These are phyloP conservation scores for Rhipidocladum racemiflorum DNA, from an alignment of 176 grass and related monocot genomes.

Conservation along the genomic window DNA sequence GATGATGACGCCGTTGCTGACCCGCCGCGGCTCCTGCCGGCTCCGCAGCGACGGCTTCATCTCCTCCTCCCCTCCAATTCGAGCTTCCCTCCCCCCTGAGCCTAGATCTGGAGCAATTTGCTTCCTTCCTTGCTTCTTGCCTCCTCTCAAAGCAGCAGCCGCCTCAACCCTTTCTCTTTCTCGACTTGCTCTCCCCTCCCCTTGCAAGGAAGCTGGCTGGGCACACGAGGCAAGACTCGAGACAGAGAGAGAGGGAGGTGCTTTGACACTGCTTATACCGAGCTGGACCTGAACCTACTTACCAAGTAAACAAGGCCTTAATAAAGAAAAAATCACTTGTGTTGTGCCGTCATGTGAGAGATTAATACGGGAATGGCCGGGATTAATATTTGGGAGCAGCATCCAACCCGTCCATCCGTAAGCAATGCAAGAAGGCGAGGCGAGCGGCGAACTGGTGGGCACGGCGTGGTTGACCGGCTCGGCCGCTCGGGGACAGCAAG, in stretches of 20 bases:
- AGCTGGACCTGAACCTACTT: conserved; percentile 19
- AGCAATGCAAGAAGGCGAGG: not conserved
- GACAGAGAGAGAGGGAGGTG: not conserved
- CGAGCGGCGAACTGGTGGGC: not conserved
- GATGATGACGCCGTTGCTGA: conserved; percentile 66
- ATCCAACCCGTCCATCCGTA: not conserved
- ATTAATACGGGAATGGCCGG: not conserved
- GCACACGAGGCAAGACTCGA: conserved; percentile 27
- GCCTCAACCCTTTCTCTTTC: too few relatives aligned
- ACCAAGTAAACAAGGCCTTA: not conserved
- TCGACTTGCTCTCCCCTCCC: not conserved
- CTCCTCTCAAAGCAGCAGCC: not conserved
- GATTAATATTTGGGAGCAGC: not conserved
- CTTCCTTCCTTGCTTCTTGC: not conserved
- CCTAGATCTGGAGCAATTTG: conserved; percentile 33
- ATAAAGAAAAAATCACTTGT: not conserved
- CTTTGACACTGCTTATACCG: not conserved
- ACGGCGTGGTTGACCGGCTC: conserved; percentile 8
- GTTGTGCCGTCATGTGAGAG: not conserved
- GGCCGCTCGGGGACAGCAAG: not conserved
- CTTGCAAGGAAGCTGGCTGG: not conserved
- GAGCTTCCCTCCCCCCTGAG: not conserved
- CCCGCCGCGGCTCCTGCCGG: conserved; percentile 55
- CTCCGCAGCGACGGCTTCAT: conserved; percentile 67
- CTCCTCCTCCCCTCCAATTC: not conserved